Percentiles rank a stretch among this genome's conserved stretches.
These are phyloP conservation scores for Cercophora newfieldiana DNA, from an alignment of 495 filamentous ascomycete genomes.

Conservation along the genomic window DNA sequence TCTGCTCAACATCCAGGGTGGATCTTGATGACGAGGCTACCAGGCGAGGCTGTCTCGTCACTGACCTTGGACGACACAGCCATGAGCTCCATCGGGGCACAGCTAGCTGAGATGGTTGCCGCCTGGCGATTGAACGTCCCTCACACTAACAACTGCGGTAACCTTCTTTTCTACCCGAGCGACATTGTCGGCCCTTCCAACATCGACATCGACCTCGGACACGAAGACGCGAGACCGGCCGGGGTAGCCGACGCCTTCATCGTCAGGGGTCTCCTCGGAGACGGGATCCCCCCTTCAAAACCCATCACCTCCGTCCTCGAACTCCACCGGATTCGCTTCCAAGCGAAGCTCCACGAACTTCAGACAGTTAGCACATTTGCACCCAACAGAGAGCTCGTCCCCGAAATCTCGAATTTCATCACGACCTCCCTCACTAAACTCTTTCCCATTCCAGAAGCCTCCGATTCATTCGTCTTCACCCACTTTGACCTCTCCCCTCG, in stretches of 20 bases:
- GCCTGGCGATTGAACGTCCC: conserved; percentile 7
- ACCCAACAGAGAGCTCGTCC: background rate
- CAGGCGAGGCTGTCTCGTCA: background rate
- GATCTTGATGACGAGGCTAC: conserved; percentile 11
- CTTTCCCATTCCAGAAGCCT: background rate
- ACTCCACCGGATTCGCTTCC: background rate
- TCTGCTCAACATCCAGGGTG: background rate
- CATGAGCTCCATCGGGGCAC: background rate
- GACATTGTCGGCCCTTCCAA: background rate
- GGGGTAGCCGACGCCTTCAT: background rate
- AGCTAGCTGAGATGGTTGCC: conserved; percentile 5
- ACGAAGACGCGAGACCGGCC: background rate
- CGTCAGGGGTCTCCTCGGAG: background rate
- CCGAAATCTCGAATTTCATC: background rate
- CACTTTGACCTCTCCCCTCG: conserved; percentile 30
- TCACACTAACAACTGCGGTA: background rate
- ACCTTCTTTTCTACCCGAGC: background rate
- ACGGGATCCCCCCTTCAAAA: background rate
- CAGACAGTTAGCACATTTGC: background rate
- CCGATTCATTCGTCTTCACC: conserved; percentile 23
- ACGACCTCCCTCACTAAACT: background rate
- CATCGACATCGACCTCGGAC: background rate
- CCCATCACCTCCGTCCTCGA: background rate
- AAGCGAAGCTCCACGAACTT: background rate
- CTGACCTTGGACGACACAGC: background rate